A percentile compares a stretch with the other conserved stretches of the same genome.
phyloP scores from a whole-genome alignment of 768 basidiomycete species.

The Boletus sp. region DNA sequence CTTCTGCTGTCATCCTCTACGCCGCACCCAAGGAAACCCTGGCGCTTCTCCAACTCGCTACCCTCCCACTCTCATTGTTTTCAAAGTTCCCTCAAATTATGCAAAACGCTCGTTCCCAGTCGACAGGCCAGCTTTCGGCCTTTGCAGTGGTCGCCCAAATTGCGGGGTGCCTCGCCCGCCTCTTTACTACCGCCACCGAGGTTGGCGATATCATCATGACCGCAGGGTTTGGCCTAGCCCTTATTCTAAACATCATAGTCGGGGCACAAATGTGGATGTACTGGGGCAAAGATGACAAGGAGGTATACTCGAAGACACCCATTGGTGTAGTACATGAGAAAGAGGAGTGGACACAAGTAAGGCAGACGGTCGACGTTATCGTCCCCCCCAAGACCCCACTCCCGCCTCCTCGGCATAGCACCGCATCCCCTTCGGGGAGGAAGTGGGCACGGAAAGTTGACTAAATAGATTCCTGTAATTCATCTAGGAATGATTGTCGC shows the following conservation, averaged over 20 bases:
- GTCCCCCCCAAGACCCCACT: slow-evolving; percentile 42
- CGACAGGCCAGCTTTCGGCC: slow-evolving; percentile 91
- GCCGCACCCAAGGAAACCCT: slow-evolving; percentile 48
- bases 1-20: slow-evolving; percentile 42
- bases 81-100: slow-evolving; percentile 94
- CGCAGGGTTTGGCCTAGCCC: slow-evolving; percentile 81
- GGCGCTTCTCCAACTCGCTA: slow-evolving; percentile 73
- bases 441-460: slow-evolving; percentile 77
- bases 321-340: slow-evolving; percentile 27
- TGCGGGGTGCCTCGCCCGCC: slow-evolving; percentile 81
- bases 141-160: slow-evolving; percentile 90
- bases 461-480: slow-evolving; percentile 34
- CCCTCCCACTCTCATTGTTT: slow-evolving; percentile 87
- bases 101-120: slow-evolving; percentile 68
- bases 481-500: slow-evolving; percentile 7
- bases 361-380: slow-evolving; percentile 40
- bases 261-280: slow-evolving; percentile 83
- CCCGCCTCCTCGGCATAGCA: slow-evolving; percentile 39
- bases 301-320: slow-evolving; percentile 19
- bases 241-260: slow-evolving; percentile 78
- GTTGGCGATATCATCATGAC: slow-evolving; percentile 78
- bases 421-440: slow-evolving; percentile 49
- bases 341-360: slow-evolving; percentile 26
- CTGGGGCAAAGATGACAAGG: slow-evolving; percentile 57
- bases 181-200: slow-evolving; percentile 92